phyloP scores from a whole-genome alignment of 140 eudicot species.

The Senecio squalidus region DNA sequence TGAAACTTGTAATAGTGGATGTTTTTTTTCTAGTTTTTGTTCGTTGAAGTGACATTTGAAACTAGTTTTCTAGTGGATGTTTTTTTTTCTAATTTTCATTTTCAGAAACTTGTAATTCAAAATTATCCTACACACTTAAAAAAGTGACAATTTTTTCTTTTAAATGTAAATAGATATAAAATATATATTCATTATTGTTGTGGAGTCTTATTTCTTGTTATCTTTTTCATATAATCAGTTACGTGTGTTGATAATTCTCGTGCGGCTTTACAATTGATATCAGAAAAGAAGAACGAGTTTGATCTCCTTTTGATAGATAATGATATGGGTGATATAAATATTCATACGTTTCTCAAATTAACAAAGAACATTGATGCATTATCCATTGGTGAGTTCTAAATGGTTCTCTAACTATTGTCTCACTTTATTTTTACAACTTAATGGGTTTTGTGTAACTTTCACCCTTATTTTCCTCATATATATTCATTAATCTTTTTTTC shows the following conservation, averaged over 20 bases:
- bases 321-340: conserved; percentile 13
- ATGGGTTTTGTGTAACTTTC: background rate
- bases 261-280: conserved; percentile 21
- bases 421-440: background rate
- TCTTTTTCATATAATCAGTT: conserved; percentile 13
- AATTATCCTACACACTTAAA: no score
- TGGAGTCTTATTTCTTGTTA: background rate
- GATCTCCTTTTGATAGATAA: conserved; percentile 29
- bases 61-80: no score
- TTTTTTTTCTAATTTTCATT: no score
- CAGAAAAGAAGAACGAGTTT: conserved; percentile 11
- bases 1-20: no score
- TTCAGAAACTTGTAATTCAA: no score
- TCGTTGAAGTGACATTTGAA: no score
- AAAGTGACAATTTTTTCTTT: no score
- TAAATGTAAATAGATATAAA: background rate
- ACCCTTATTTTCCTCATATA: background rate
- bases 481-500: background rate
- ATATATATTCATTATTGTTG: background rate
- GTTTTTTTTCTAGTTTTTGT: no score
- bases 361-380: conserved; percentile 17
- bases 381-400: conserved; percentile 23
- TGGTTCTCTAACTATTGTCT: background rate
- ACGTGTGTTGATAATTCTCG: conserved; percentile 21
- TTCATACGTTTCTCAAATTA: conserved; percentile 19